Evolutionary conservation across 2,329 filamentous ascomycete genomes (phyloP).

Genomic region (Colletotrichum lini): DNA sequence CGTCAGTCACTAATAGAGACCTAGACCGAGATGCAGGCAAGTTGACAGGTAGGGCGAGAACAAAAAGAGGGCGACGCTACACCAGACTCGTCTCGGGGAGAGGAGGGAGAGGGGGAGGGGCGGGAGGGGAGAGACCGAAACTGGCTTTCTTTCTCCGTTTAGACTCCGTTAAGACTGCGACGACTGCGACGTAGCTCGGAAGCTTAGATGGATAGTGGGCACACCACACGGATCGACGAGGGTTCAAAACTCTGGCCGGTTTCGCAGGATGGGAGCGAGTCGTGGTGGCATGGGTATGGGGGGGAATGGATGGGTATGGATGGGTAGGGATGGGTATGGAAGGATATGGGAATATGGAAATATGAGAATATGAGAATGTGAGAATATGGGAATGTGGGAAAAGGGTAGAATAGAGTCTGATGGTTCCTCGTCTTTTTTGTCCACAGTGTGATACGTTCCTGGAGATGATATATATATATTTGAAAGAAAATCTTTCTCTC

Average conservation of each 20-base stretch:
- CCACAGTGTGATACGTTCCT: too few relatives aligned
- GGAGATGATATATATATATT: not conserved
- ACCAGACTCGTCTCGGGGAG: not conserved
- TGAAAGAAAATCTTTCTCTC: too few relatives aligned
- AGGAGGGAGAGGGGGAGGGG: too few relatives aligned
- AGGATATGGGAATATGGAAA: not conserved
- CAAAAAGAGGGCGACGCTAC: not conserved
- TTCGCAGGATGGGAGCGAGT: not conserved
- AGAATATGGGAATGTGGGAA: too few relatives aligned
- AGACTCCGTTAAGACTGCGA: not conserved
- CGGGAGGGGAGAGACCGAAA: not conserved
- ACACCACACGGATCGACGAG: conserved; percentile 4
- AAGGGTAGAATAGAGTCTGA: not conserved
- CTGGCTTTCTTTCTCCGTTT: conserved; percentile 12
- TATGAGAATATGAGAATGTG: too few relatives aligned
- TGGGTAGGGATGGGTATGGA: not conserved
- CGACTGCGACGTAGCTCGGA: conserved; percentile 8
- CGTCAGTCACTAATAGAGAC: too few relatives aligned
- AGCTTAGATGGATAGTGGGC: conserved; percentile 5
- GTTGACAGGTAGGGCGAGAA: not conserved
- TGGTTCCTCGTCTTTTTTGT: not conserved
- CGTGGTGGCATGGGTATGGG: too few relatives aligned
- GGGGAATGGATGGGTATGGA: not conserved
- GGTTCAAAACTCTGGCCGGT: not conserved
- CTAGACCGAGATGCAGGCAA: not conserved